Base-by-base conservation (phyloP, 345 rosid species). In the Eucalyptus tenuipes region DNA sequence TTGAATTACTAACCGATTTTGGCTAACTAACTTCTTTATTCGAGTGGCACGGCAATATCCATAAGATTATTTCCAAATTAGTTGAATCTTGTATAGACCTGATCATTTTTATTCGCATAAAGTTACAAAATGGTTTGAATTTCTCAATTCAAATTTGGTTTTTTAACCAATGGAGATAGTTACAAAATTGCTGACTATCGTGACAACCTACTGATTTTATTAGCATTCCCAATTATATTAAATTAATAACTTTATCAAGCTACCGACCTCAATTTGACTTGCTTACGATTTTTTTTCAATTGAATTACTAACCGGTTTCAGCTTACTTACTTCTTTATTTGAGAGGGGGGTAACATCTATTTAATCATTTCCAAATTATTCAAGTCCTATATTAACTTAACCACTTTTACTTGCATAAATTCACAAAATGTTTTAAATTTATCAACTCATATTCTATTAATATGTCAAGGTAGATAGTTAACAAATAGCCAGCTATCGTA, bases 11-110 rank as follows among this genome's bases (percentile, higher is more conserved):
- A n/a, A 31, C 22, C 7, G 2, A 1, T 31, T 66, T 15, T 0
- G 3, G 10, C 79, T 61, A 29, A 7, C 71, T 29, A 61, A 29
- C 31, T 61, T 29, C 4, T 4, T n/a, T 29, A 29, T 29, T 61
- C 5, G 1, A 61, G 71, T 12, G 37, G 4, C 17, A 61, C 0
- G 29, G 16, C 5, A 10, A 61, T 29, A 13, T 61, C 0, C 31
- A 29, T 7, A 8, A 7, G 1, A 53, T 22, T 8, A 20, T 53
- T 53, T 53, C 59, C 5, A 53, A 20, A 53, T 53, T 22, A 22
- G 25, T 53, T 53, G 59, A 22, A 22, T 53, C 59, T 9, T 22
- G 10, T 53, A 3, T 53, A 7, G 25, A 53, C 59, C 5, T 53
- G 1, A 53, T 22, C 59, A 8, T 53, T 20, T 53, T 53, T 53